Evolutionary conservation across 2,329 filamentous ascomycete genomes (phyloP).

Genomic region (Exophiala mesophila): DNA sequence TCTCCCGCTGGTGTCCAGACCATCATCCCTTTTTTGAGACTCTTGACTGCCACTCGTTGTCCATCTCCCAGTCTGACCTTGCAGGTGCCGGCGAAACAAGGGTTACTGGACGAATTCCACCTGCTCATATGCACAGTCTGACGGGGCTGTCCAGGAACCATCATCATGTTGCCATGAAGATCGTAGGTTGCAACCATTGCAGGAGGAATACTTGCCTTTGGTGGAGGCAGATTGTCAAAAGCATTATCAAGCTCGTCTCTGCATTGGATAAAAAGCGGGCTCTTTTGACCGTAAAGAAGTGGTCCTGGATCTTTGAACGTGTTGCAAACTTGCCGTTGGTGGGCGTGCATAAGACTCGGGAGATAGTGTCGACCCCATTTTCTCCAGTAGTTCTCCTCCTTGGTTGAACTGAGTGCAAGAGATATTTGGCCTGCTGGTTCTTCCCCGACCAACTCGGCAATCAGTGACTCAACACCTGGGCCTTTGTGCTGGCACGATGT

Average conservation of each 20-base stretch:
- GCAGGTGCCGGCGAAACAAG: conserved; percentile 53
- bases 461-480: conserved; percentile 30
- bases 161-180: conserved; percentile 2
- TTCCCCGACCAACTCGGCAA: conserved; percentile 46
- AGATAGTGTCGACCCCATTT: conserved; percentile 58
- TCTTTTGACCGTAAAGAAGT: conserved; percentile 49
- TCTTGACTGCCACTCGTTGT: conserved; percentile 36
- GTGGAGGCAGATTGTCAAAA: conserved; percentile 32
- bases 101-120: conserved; percentile 41
- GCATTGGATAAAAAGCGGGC: conserved; percentile 50
- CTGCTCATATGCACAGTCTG: conserved; percentile 36
- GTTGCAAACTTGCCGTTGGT: conserved; percentile 55
- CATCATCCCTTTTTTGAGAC: conserved; percentile 43
- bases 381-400: conserved; percentile 34
- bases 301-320: conserved; percentile 59
- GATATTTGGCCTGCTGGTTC: conserved; percentile 31
- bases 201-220: conserved; percentile 24
- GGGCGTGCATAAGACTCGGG: conserved; percentile 52
- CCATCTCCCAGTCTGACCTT: conserved; percentile 44
- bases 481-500: conserved; percentile 5
- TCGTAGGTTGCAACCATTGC: conserved; percentile 7
- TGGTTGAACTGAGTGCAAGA: conserved; percentile 13
- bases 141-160: conserved; percentile 2
- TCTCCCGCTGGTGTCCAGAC: conserved; percentile 50
- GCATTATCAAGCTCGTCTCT: conserved; percentile 47